Base-by-base conservation (phyloP, 345 rosid species). In the Aegle marmelos region DNA sequence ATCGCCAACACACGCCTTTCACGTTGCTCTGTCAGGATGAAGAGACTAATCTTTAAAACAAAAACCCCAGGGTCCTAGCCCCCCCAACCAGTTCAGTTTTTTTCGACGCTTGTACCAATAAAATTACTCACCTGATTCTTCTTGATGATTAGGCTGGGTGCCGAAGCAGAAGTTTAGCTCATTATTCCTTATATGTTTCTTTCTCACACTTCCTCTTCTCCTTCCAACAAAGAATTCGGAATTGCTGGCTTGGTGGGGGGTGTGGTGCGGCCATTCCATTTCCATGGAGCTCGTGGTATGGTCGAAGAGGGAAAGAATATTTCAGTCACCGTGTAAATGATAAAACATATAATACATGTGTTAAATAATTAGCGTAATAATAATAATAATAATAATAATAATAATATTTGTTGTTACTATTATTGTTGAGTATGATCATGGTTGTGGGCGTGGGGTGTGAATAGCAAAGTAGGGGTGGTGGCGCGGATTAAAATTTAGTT, bases 1-100 rank as follows among this genome's bases (percentile, higher is more conserved):
- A 28, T 64, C 3, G 28, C 14, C 54, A 48, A 33, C 70, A 45
- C 87, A 82, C 80, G 82, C 76, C 64, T 78, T 84, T 75, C 87
- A 80, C 83, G 87, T 82, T 80, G 53, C 31, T 7, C 48, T 30
- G 78, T 78, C 31, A 45, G 54, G 41, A 53, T 0, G 17, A 45
- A 45, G 17, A 45, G 13, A 13, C 17, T 45, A 13, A 45, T 45
- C 50, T 45, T 45, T 45, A 45, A 45, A 45, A 31, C 28, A 69
- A 27, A 2, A 41, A 30, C 63, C 76, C 5, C 25, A 27, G 62
- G 9, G 27, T 41, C 58, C 45, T 13, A 54, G 39, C 37, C 56
- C 22, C 41, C n/a, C 69, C 25, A 4, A 4, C 61, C 25, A 58
- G n/a, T 22, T 24, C 77, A 41, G 31, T 9, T 41, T 68, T 17